Evolutionary conservation across 768 basidiomycete genomes (phyloP).

Genomic region (Chalciporus sphaerocephalus): DNA sequence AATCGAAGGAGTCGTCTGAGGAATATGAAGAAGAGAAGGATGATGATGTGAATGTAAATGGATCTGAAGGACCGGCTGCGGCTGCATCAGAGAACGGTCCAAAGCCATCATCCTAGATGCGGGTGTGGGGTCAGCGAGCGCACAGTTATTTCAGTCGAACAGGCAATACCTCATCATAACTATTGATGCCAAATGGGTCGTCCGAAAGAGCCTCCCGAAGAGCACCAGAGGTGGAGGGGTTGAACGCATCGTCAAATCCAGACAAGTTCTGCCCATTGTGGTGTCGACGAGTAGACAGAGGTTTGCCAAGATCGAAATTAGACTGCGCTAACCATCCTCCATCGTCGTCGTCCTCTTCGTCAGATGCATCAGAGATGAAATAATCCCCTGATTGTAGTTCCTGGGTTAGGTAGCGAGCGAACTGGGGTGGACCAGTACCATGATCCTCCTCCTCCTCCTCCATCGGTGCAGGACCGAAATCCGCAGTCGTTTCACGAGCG

Average conservation of each 20-base stretch:
- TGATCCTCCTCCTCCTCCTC: slow-evolving; percentile 47
- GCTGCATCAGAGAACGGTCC: slow-evolving; percentile 76
- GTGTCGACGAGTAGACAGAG: slow-evolving; percentile 46
- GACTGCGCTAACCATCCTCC: slow-evolving; percentile 79
- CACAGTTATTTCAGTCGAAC: not conserved
- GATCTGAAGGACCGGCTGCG: slow-evolving; percentile 43
- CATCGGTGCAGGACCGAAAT: slow-evolving; percentile 57
- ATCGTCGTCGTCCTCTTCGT: slow-evolving; percentile 63
- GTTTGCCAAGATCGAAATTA: slow-evolving; percentile 54
- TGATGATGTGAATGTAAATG: slow-evolving; percentile 47
- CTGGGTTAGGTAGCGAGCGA: slow-evolving; percentile 72
- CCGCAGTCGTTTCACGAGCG: slow-evolving; percentile 51
- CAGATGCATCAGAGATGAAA: slow-evolving; percentile 47
- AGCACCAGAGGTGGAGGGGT: slow-evolving; percentile 32
- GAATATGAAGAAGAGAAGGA: slow-evolving; percentile 51
- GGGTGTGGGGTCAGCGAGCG: not conserved
- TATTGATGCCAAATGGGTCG: slow-evolving; percentile 46
- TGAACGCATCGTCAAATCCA: slow-evolving; percentile 59
- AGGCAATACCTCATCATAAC: slow-evolving; percentile 47
- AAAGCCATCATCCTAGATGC: slow-evolving; percentile 56
- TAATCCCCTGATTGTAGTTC: slow-evolving; percentile 65
- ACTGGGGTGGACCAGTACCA: slow-evolving; percentile 54
- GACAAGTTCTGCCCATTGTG: slow-evolving; percentile 44
- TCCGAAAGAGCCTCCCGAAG: slow-evolving; percentile 37
- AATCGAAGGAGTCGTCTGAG: slow-evolving; percentile 70